phyloP scores from a whole-genome alignment of 306 rosid genomes.

The Sesbania bispinosa region DNA sequence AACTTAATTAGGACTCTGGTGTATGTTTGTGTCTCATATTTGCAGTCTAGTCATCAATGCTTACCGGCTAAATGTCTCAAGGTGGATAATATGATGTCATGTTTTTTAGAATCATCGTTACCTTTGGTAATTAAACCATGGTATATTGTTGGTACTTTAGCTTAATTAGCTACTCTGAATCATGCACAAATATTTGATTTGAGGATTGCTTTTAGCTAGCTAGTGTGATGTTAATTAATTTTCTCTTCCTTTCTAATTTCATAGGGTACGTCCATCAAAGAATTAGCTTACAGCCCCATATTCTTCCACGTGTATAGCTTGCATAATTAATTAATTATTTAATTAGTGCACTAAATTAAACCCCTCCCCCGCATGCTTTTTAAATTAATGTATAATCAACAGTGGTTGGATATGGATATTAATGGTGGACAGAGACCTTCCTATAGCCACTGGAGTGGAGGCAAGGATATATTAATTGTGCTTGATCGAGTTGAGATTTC shows the following conservation, averaged over 20 bases:
- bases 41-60: too few species aligned
- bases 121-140: conserved; percentile 1
- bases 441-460: neutral
- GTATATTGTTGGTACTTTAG: too few species aligned
- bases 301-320: conserved; percentile 14
- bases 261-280: conserved; percentile 14
- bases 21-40: too few species aligned
- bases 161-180: conserved; percentile 7
- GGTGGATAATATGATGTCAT: neutral
- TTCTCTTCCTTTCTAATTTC: conserved; percentile 15
- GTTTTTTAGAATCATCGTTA: neutral
- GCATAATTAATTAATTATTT: too few species aligned
- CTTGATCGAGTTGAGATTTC: conserved; percentile 27
- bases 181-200: conserved; percentile 30
- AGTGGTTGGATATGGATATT: neutral
- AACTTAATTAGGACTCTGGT: too few species aligned
- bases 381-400: neutral
- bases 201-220: neutral
- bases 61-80: too few species aligned
- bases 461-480: neutral
- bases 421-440: conserved; percentile 33
- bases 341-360: conserved; percentile 23
- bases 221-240: neutral
- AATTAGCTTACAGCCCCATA: neutral
- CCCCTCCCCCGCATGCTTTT: conserved; percentile 27